Evolutionary conservation across 192 early-diverging fungal species (phyloP), one percentile per base, ranked within the genome.

Genomic region (Coemansia sp.): DNA sequence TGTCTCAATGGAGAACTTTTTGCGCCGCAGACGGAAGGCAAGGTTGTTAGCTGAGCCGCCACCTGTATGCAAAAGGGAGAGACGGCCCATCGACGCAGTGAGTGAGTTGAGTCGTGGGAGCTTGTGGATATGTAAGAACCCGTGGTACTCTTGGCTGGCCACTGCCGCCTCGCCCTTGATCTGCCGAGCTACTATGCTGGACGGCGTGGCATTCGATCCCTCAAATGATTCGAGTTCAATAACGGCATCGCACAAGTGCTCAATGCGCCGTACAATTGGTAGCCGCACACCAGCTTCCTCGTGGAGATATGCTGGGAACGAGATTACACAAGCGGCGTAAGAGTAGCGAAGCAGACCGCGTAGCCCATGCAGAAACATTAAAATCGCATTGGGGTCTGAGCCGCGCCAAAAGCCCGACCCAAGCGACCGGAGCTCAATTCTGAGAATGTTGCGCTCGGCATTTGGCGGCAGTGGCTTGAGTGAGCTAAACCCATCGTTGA

Each of bases 151-250:
- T 33, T 89, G 71, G 40, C 40, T 64, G 12, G 71, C 87, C 39
- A 90, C 87, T 40, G 90, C 91, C 0, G 88, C 72, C 3, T 81
- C 74, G 40, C 88, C 77, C 11, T 83, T 86, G 11, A 85, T 81
- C 49, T 84, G 80, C 13, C 86, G 72, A 8, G 86, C 86, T 5
- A 89, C 89, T 84, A 72, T 66, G 33, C 74, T 74, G 24, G 79
- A 31, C 15, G 77, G 73, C 66, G 68, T 52, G 31, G 68, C 62
- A 64, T 65, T 69, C 31, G 71, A 81, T 87, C 94, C 93, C 50
- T 93, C 93, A 89, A 98, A 98, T 6, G 95, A 97, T 79, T 97
- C 94, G 16, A 98, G 87, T 74, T 92, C 91, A 31, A 98, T 78
- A 0, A 95, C 95, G 1, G 90, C 92, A 74, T 98, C 97, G 53